These are phyloP conservation scores for Tolypocladium pustulatum DNA, from an alignment of 2,329 filamentous ascomycete genomes.

Conservation along the genomic window DNA sequence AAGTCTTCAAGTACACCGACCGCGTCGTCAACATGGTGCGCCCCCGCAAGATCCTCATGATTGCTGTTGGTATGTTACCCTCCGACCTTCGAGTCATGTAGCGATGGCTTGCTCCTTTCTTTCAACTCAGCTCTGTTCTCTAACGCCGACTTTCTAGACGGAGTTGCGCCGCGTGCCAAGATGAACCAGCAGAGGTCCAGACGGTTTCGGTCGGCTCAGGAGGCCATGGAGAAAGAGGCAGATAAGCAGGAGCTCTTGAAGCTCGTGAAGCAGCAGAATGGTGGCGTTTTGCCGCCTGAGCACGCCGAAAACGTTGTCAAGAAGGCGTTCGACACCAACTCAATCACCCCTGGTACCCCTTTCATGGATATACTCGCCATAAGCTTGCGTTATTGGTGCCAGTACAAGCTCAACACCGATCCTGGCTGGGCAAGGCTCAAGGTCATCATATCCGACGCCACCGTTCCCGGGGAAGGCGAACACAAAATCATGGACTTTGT, in stretches of 20 bases:
- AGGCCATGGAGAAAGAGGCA: conserved; percentile 86
- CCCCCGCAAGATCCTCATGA: conserved; percentile 91
- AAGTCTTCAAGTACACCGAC: conserved; percentile 97
- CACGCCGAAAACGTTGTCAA: conserved; percentile 55
- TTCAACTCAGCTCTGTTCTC: conserved; percentile 13
- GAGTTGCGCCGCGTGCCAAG: conserved; percentile 93
- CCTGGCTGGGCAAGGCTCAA: conserved; percentile 93
- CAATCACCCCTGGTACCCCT: conserved; percentile 90
- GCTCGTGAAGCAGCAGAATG: conserved; percentile 69
- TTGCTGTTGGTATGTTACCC: conserved; percentile 68
- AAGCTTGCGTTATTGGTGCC: conserved; percentile 90
- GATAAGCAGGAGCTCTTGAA: conserved; percentile 84
- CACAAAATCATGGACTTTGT: conserved; percentile 99
- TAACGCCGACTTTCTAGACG: conserved; percentile 45
- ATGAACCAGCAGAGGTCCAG: conserved; percentile 99
- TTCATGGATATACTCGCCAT: conserved; percentile 95
- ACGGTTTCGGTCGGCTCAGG: conserved; percentile 87
- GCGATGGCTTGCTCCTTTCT: conserved; percentile 13
- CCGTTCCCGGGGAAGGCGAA: conserved; percentile 93
- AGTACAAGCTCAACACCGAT: conserved; percentile 96
- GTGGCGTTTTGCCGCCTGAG: conserved; percentile 51
- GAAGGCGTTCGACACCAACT: conserved; percentile 84
- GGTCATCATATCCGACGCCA: conserved; percentile 96
- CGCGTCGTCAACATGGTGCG: conserved; percentile 98
- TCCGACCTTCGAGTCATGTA: background rate